These are phyloP conservation scores for Omphalotus guepiniiformis DNA, from an alignment of 768 basidiomycete genomes.

Conservation along the genomic window DNA sequence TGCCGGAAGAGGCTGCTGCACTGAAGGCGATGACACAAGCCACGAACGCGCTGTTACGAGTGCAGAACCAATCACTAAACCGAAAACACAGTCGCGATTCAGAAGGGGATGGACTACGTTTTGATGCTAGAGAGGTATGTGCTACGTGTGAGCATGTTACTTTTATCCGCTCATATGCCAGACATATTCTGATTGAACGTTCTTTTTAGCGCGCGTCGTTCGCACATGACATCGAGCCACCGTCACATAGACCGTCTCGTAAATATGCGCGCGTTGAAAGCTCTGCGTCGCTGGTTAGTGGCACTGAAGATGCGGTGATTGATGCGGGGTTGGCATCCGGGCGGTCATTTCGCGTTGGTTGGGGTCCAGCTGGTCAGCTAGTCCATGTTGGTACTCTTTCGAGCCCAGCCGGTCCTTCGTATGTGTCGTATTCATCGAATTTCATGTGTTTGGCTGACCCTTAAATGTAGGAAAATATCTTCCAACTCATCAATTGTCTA, in stretches of 20 bases:
- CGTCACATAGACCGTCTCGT: slow-evolving; percentile 66
- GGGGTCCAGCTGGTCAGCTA: slow-evolving; percentile 79
- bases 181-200: background rate
- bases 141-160: slow-evolving; percentile 7
- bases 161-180: slow-evolving; percentile 5
- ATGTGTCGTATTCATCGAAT: slow-evolving; percentile 22
- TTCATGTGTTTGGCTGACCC: slow-evolving; percentile 1
- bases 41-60: slow-evolving; percentile 20
- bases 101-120: slow-evolving; percentile 62
- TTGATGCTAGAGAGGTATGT: slow-evolving; percentile 59
- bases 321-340: slow-evolving; percentile 88
- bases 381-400: slow-evolving; percentile 77
- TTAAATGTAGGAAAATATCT: slow-evolving; percentile 38
- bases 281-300: slow-evolving; percentile 59
- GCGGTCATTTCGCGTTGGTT: slow-evolving; percentile 84
- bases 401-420: slow-evolving; percentile 50
- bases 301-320: slow-evolving; percentile 57
- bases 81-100: slow-evolving; percentile 79
- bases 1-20: slow-evolving; percentile 69
- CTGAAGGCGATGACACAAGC: slow-evolving; percentile 50
- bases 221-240: slow-evolving; percentile 65
- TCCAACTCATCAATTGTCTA: slow-evolving; percentile 63
- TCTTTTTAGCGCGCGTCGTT: slow-evolving; percentile 68
- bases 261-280: slow-evolving; percentile 77
- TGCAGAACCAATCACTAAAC: slow-evolving; percentile 34